A percentile compares a stretch with the other conserved stretches of the same genome.
Evolutionary conservation across 306 rosid genomes (phyloP).

Genomic region (peach (Prunus persica)): Prunus_persica_NCBIv2 NC_034011.1:21271501-21272000

Average conservation of each 20-base stretch:
- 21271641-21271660: constrained; percentile 51
- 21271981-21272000: no score
- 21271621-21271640: constrained; percentile 47
- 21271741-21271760: not conserved
- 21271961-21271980: no score
- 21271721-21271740: not conserved
- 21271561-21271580: constrained; percentile 2
- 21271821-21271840: not conserved
- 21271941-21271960: no score
- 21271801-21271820: not conserved
- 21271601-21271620: constrained; percentile 19
- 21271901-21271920: not conserved
- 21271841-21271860: not conserved
- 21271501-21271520: not conserved
- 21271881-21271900: not conserved
- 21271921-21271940: no score
- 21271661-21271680: constrained; percentile 52
- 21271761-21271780: not conserved
- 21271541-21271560: not conserved
- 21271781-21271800: no score
- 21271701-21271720: not conserved
- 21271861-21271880: not conserved
- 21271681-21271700: constrained; percentile 10
- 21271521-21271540: not conserved
- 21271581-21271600: constrained; percentile 19